phyloP scores from a whole-genome alignment of 306 rosid genomes.

The Abrus pulchellus region DNA sequence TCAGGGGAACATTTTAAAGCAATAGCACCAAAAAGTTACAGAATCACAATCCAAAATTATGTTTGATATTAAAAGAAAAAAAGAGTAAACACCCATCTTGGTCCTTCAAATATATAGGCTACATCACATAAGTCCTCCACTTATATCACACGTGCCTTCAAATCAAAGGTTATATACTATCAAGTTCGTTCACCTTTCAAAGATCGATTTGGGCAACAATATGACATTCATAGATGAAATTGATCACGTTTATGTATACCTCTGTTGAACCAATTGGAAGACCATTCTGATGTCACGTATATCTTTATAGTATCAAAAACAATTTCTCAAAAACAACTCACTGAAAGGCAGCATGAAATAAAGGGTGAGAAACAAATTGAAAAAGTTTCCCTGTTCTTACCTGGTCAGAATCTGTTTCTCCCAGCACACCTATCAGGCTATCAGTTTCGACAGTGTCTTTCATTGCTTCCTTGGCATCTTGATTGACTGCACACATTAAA shows the following conservation, averaged over 20 bases:
- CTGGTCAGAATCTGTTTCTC: constrained; percentile 65
- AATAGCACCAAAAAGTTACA: constrained; percentile 27
- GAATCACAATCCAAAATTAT: neutral
- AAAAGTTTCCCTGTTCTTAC: constrained; percentile 50
- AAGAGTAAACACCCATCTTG: neutral
- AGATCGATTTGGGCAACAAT: neutral
- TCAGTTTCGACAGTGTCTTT: constrained; percentile 67
- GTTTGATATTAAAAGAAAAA: neutral
- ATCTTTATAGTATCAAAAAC: neutral
- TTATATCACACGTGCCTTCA: constrained; percentile 21
- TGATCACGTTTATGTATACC: neutral
- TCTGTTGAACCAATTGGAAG: neutral
- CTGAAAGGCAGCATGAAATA: constrained; percentile 13
- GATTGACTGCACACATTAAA: constrained; percentile 82
- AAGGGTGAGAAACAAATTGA: constrained; percentile 30
- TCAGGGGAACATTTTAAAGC: neutral
- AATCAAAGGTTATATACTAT: constrained; percentile 26
- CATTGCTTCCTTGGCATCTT: constrained; percentile 76
- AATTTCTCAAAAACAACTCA: constrained; percentile 21
- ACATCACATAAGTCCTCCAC: neutral
- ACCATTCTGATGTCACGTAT: neutral
- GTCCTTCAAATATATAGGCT: constrained; percentile 17
- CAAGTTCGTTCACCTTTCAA: constrained; percentile 6
- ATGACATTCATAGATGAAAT: neutral
- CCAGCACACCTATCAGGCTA: constrained; percentile 62